Evolutionary conservation across 1,284 basidiomycete genomes (phyloP), one percentile per base, ranked within the genome.

Genomic region (Sanghuangporus sanghuang): DNA sequence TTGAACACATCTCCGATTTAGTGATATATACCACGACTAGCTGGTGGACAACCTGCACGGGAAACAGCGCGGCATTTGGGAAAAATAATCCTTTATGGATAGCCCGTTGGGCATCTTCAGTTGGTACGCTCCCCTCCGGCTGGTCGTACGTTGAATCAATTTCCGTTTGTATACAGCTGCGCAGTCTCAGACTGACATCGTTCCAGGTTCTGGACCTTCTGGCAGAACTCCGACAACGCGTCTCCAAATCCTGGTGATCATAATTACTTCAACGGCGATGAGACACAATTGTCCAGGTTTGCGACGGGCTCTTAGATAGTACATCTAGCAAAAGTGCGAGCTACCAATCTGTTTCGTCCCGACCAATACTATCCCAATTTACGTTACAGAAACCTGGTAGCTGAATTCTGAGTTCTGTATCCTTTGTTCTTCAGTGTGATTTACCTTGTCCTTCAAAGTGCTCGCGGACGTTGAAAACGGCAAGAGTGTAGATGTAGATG

Each of bases 21-120:
- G 83, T 83, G 53, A 86, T 89, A 61, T 89, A 89, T 69, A 83
- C 81, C 35, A 85, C 80, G 1, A 84, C 85, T 1, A 78, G 82
- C 68, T 89, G 86, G 87, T 90, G 86, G 87, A 82, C 68, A 39
- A 79, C 78, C 18, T 90, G 87, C 73, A 87, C 86, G 2, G 82
- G 83, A 7, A 82, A 85, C 71, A 82, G 78, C 64, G 74, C 77
- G 36, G 71, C 75, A 35, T 86, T 87, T 67, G 79, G 71, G 11
- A 61, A 69, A 7, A 78, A 76, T 61, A 83, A 81, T 70, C 84
- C 85, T 1, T 74, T 90, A 0, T 86, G 83, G 81, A 76, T 88
- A 44, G 86, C 87, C 0, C 74, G 76, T 55, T 87, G 79, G 60
- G 71, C 81, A 3, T 79, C 80, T 0, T 71, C 71, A 21, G 71